These are phyloP conservation scores for Geotrichum aggregatum DNA, from an alignment of 1,139 yeast species.

Conservation along the genomic window DNA sequence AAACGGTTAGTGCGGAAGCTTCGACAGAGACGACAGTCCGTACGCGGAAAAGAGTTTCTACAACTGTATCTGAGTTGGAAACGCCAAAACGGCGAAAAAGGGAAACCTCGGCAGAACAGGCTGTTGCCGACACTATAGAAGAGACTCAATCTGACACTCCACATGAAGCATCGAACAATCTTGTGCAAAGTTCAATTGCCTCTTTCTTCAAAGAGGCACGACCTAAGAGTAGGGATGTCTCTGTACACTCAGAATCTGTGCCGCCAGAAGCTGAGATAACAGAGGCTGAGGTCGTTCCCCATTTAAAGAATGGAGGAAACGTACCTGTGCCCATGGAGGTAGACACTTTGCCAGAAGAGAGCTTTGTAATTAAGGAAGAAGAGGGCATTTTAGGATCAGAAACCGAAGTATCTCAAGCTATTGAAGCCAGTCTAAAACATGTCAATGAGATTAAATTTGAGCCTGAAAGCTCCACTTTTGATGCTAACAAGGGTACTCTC, in stretches of 20 bases:
- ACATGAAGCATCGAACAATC: no score
- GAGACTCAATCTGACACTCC: no score
- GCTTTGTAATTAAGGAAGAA: no score
- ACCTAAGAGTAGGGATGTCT: not conserved
- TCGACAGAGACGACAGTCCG: no score
- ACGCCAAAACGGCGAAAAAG: not conserved
- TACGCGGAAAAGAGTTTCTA: not conserved
- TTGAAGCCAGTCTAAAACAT: constrained; percentile 4
- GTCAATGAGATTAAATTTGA: not conserved
- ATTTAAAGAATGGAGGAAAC: not conserved
- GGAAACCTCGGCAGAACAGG: not conserved
- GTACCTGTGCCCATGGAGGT: not conserved
- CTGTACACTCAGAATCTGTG: not conserved
- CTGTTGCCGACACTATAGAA: not conserved
- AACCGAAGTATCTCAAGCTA: constrained; percentile 8
- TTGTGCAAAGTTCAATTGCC: constrained; percentile 4
- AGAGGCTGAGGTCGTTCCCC: not conserved
- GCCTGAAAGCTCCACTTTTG: not conserved
- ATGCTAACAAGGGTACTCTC: not conserved
- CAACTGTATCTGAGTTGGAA: not conserved
- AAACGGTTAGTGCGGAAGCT: no score
- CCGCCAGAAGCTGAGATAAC: not conserved
- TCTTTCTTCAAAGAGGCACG: not conserved
- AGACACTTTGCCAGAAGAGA: not conserved
- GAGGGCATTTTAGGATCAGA: constrained; percentile 3